Evolutionary conservation across 768 basidiomycete genomes (phyloP), one percentile per base, ranked within the genome.

Genomic region (Mycena metata): DNA sequence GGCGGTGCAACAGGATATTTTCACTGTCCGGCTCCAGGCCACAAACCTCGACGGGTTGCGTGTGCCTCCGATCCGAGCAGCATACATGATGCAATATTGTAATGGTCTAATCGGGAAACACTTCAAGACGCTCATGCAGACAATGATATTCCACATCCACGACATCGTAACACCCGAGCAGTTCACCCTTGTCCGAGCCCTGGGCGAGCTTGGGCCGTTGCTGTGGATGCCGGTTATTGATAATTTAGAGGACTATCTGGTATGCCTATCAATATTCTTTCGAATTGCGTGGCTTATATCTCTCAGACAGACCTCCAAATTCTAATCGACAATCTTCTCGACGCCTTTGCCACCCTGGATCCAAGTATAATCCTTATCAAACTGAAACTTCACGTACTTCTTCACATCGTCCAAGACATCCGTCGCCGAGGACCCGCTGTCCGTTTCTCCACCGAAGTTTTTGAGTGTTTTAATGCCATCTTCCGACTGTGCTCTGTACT

Each of bases 401-500:
- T 66, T 0, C 83, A 84, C 52, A 41, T 82, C 8, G 46, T 58
- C 15, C 75, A 76, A 17, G 81, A 84, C 62, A 80, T 84, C 4
- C 46, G 56, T 1, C 76, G 75, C 0, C 80, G 80, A 62, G 82
- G 82, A 13, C 82, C 82, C 19, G 58, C 76, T 0, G 69, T 83
- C 35, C 74, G 80, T 4, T 71, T 78, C 24, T 74, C 79, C n/a
- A 80, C 79, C 0, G 81, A 83, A 52, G 64, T 65, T 0, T 83
- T 78, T 69, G 84, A 85, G 64, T 78, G 75, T 59, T 86, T 77
- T 64, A 85, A 86, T 72, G 78, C 78, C 6, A 73, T 86, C 15
- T 84, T 85, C 54, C 76, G 82, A 2, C 67, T 74, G 12, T 83
- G 82, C 47, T 83, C 80, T 1, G 74, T 85, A 19, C 73, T 79